These are phyloP conservation scores for Cutaneotrichosporon cavernicola DNA, from an alignment of 1,284 basidiomycete genomes.

Conservation along the genomic window DNA sequence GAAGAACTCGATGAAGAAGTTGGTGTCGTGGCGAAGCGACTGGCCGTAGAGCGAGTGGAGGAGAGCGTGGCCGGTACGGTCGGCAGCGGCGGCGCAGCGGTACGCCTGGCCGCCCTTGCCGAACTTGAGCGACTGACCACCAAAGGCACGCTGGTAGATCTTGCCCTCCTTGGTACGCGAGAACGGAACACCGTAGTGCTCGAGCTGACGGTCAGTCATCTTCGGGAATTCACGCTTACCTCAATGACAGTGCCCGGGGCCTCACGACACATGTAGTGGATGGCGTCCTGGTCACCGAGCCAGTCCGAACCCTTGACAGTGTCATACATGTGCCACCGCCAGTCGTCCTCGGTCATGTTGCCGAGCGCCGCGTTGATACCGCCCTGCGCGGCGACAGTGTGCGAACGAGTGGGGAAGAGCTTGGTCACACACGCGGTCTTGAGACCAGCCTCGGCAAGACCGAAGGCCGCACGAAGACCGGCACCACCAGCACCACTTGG, in stretches of 20 bases:
- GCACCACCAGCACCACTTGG: conserved; percentile 92
- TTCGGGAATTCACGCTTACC: conserved; percentile 55
- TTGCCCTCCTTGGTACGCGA: conserved; percentile 98
- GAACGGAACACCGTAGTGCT: conserved; percentile 98
- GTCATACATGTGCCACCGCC: conserved; percentile 99
- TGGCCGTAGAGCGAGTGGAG: conserved; percentile 99
- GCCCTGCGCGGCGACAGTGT: conserved; percentile 98
- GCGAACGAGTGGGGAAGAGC: conserved; percentile 98
- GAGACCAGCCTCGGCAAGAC: conserved; percentile 96
- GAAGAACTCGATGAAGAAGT: conserved; percentile 99
- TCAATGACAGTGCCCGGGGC: conserved; percentile 91
- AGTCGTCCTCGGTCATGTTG: conserved; percentile 99
- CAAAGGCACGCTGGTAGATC: conserved; percentile 99
- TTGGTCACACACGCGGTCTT: conserved; percentile 99
- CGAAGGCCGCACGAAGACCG: conserved; percentile 96
- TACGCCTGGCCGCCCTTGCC: conserved; percentile 99
- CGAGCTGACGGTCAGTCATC: conserved; percentile 63
- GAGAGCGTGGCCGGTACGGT: conserved; percentile 97
- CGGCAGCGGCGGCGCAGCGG: conserved; percentile 96
- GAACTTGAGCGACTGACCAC: conserved; percentile 94
- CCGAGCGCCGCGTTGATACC: conserved; percentile 99
- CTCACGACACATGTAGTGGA: conserved; percentile 98
- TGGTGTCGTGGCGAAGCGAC: conserved; percentile 98
- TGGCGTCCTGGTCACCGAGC: conserved; percentile 99
- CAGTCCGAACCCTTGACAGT: conserved; percentile 99